Percentiles rank a stretch among this genome's conserved stretches.
These are phyloP conservation scores for Cytospora paraplurivora DNA, from an alignment of 2,329 filamentous ascomycete genomes.

Conservation along the genomic window DNA sequence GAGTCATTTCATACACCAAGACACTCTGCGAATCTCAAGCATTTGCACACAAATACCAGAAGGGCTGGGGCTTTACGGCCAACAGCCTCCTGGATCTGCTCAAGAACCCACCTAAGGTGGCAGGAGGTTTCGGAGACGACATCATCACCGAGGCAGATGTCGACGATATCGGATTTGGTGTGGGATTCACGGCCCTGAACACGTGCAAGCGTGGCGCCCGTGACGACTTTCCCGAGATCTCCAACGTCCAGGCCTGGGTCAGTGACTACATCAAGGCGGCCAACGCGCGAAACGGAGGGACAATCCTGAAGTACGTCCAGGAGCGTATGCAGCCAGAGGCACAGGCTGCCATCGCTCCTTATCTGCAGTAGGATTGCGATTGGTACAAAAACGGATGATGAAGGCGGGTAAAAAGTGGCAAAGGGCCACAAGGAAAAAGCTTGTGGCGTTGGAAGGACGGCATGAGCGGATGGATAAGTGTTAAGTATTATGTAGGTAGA, in stretches of 20 bases:
- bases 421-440: background rate
- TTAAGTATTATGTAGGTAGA: conserved; percentile 12
- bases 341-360: conserved; percentile 54
- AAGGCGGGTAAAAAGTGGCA: background rate
- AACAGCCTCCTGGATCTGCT: conserved; percentile 87
- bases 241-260: conserved; percentile 84
- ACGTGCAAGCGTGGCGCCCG: conserved; percentile 75
- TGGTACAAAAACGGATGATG: background rate
- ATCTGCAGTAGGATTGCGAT: conserved; percentile 44
- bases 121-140: conserved; percentile 68
- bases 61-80: conserved; percentile 90
- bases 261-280: conserved; percentile 74
- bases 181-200: conserved; percentile 91
- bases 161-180: conserved; percentile 91
- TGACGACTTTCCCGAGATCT: conserved; percentile 86
- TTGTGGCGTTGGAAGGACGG: conserved; percentile 14
- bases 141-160: conserved; percentile 85
- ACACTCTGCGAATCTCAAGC: conserved; percentile 83
- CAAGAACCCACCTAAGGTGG: conserved; percentile 77
- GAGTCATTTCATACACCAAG: conserved; percentile 91
- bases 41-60: conserved; percentile 79
- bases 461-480: conserved; percentile 6
- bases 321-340: conserved; percentile 69
- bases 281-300: conserved; percentile 71
- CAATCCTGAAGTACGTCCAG: conserved; percentile 70